Evolutionary conservation across 768 basidiomycete species (phyloP).

Genomic region (Tulasnella calospora): DNA sequence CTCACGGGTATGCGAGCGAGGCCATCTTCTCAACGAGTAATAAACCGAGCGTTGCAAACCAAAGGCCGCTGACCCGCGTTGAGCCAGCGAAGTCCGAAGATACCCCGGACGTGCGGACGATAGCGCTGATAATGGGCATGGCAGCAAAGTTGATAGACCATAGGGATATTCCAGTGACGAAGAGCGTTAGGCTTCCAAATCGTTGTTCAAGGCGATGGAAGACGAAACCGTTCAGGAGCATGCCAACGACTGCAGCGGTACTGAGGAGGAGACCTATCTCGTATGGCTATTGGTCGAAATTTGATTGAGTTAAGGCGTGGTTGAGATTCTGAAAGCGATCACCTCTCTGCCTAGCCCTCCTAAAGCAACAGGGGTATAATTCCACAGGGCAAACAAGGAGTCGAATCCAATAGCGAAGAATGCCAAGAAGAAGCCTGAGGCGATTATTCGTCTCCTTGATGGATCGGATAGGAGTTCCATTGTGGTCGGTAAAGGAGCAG

Average conservation of each 20-base stretch:
- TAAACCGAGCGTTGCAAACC: background rate
- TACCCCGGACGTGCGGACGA: background rate
- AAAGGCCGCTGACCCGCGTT: background rate
- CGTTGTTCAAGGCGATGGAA: constrained; percentile 11
- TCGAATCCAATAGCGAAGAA: constrained; percentile 55
- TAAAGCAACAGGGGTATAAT: constrained; percentile 52
- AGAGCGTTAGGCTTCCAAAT: constrained; percentile 3
- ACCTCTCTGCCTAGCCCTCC: constrained; percentile 60
- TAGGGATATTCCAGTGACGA: background rate
- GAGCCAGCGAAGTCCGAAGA: background rate
- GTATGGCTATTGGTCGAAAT: background rate
- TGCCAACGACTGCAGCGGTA: background rate
- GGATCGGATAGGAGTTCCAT: constrained; percentile 21
- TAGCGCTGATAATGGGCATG: background rate
- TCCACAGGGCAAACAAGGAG: constrained; percentile 62
- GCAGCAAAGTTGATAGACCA: constrained; percentile 4
- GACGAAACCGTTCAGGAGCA: constrained; percentile 11
- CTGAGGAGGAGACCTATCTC: constrained; percentile 17
- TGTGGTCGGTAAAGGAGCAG: background rate
- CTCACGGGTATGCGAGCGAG: background rate
- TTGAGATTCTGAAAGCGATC: constrained; percentile 29
- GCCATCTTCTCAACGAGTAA: background rate
- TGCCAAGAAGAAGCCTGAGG: constrained; percentile 38
- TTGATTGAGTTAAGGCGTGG: background rate
- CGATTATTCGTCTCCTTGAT: constrained; percentile 20